These are phyloP conservation scores for Phyllosticta ampelicida DNA, from an alignment of 2,329 filamentous ascomycete species.

Conservation along the genomic window DNA sequence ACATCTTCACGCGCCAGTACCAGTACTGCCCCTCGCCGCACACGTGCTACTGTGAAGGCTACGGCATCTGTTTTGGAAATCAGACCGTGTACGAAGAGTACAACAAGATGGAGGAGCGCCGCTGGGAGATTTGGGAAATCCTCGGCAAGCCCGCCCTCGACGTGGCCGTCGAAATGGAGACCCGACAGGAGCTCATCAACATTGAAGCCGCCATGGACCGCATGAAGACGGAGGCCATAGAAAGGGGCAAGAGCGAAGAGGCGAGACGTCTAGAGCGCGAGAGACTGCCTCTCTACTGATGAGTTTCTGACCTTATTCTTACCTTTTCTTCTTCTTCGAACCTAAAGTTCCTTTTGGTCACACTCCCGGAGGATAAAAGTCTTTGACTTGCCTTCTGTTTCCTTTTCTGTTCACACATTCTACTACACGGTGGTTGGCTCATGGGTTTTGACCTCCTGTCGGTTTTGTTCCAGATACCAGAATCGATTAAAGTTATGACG, in stretches of 20 bases:
- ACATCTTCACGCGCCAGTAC: slow-evolving; percentile 30
- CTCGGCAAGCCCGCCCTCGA: slow-evolving; percentile 15
- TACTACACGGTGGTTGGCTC: not conserved
- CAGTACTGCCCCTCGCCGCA: slow-evolving; percentile 29
- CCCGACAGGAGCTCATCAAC: slow-evolving; percentile 16
- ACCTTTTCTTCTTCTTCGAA: not conserved
- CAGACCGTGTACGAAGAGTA: slow-evolving; percentile 26
- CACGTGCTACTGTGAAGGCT: slow-evolving; percentile 51
- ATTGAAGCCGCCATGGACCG: slow-evolving; percentile 22
- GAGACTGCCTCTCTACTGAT: not conserved
- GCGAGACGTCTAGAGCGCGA: slow-evolving; percentile 4
- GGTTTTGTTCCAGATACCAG: not conserved
- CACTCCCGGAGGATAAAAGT: slow-evolving; percentile 7
- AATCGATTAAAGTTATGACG: not conserved
- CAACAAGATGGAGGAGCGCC: slow-evolving; percentile 19
- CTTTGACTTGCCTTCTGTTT: not conserved
- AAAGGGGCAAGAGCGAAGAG: slow-evolving; percentile 20
- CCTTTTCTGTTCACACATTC: not conserved
- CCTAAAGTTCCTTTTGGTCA: not conserved
- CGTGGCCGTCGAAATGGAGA: slow-evolving; percentile 10
- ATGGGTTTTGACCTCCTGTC: not conserved
- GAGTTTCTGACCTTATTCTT: not conserved
- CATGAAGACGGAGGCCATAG: slow-evolving; percentile 21
- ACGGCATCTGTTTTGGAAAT: slow-evolving; percentile 50
- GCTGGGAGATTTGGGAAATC: slow-evolving; percentile 30